Evolutionary conservation across 345 rosid species (phyloP).

Genomic region (Dovyalis caffra): DNA sequence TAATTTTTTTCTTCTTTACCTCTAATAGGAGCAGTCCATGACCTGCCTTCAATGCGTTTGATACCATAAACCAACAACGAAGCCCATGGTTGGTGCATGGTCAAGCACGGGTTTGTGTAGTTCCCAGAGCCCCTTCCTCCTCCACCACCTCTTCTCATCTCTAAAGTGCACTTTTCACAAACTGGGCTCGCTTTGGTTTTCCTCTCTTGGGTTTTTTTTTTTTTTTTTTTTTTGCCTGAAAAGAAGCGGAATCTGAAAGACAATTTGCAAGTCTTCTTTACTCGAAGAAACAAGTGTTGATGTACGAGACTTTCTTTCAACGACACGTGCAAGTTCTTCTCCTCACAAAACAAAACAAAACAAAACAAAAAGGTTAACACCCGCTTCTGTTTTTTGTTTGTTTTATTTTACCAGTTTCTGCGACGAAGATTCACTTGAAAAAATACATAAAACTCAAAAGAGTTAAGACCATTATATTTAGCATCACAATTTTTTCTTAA

Average conservation of each 20-base stretch:
- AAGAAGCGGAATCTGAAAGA: neutral
- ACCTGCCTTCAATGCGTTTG: constrained; percentile 92
- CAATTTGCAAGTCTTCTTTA: neutral
- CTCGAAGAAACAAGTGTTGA: neutral
- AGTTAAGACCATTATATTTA: no score
- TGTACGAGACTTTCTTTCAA: neutral
- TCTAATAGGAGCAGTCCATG: constrained; percentile 87
- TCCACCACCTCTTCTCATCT: constrained; percentile 7
- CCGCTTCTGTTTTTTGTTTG: no score
- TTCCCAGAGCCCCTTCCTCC: constrained; percentile 51
- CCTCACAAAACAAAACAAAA: no score
- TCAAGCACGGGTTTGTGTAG: constrained; percentile 76
- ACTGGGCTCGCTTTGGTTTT: neutral
- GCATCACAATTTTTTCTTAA: no score
- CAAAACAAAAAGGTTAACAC: no score
- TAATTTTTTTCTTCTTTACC: constrained; percentile 33
- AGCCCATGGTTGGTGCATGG: constrained; percentile 98
- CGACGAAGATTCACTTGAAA: no score
- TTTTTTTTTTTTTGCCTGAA: neutral
- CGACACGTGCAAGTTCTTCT: neutral
- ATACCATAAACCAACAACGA: constrained; percentile 77
- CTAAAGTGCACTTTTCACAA: neutral
- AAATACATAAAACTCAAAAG: no score
- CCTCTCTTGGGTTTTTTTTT: no score
- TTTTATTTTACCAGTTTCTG: no score